Evolutionary conservation across 2,329 filamentous ascomycete species (phyloP), one percentile per base, ranked within the genome.

Genomic region (Penicillium sp.): DNA sequence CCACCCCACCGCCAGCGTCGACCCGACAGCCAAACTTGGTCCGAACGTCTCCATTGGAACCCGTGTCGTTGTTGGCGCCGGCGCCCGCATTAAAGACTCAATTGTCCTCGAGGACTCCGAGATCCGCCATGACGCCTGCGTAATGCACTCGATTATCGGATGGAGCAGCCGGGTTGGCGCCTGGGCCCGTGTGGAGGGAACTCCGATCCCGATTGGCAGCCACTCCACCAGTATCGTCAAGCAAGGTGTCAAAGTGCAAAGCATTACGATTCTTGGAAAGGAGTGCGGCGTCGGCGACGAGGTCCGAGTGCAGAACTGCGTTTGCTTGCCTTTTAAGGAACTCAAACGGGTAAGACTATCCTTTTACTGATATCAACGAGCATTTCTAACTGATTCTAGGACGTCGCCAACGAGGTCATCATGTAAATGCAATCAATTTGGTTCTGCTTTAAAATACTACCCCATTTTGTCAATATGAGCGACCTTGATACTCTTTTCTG

Each of bases 141-240:
- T 98, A 30, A 73, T 96, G 55, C 94, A 96, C 73, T 84, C 87
- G 3, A 96, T 98, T 56, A 88, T 98, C 54, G 92, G 92, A 41
- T 96, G 92, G 92, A 85, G 84, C 68, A 93, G 88, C 72, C 85
- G 87, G 47, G 82, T 98, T 11, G 92, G 92, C 45, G 87, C 90
- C n/a, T 98, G 92, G 92, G 89, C 92, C 35, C 84, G 92, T 63
- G 90, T 98, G 16, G 92, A 98, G 68, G 92, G 92, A 37, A 95
- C 88, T 1, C 89, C 90, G 1, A 93, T 85, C 11, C 84, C 89
- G 0, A 80, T 86, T 38, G 82, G 77, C 35, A 95, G 84, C 71
- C 90, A 96, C 71, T 85, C 80, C 37, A 96, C 90, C 10, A 95
- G 84, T 68, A 88, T 96, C 56, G 76, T 96, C 66, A 96, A 95